Evolutionary conservation across 139 green algal species (phyloP).

Genomic region (Gonium pectorale): DNA sequence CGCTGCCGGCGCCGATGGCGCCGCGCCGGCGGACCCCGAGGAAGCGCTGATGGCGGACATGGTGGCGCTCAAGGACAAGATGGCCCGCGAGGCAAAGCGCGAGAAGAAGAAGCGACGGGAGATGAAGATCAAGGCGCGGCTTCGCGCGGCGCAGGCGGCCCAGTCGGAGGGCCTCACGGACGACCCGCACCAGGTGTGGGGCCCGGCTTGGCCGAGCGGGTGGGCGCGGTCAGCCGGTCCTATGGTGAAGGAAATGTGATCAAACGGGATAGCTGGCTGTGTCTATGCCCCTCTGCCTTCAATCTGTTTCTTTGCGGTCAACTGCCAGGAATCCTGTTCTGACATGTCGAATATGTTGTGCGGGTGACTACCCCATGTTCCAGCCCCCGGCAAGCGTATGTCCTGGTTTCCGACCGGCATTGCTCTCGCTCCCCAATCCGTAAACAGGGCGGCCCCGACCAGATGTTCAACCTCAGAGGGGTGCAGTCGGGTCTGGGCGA

Average conservation of each 20-base stretch:
- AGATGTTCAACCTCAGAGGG: slow-evolving; percentile 60
- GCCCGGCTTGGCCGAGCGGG: no score
- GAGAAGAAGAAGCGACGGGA: slow-evolving; percentile 79
- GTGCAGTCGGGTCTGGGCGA: slow-evolving; percentile 13
- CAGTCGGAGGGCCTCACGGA: slow-evolving; percentile 65
- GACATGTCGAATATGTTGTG: no score
- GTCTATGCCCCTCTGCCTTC: no score
- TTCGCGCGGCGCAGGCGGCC: slow-evolving; percentile 72
- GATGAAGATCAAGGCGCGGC: slow-evolving; percentile 83
- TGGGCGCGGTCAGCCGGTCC: no score
- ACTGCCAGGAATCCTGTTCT: no score
- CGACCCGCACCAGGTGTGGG: slow-evolving; percentile 48
- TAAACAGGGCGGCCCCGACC: slow-evolving; percentile 48
- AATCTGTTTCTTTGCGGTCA: no score
- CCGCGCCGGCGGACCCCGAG: slow-evolving; percentile 70
- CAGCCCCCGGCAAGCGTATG: no score
- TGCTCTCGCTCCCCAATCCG: no score
- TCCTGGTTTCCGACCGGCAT: no score
- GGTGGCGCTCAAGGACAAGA: slow-evolving; percentile 80
- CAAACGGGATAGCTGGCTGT: no score
- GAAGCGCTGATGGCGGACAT: slow-evolving; percentile 90
- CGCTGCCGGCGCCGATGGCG: slow-evolving; percentile 22
- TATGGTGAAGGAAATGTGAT: no score
- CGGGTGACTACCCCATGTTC: no score
- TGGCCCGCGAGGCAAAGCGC: slow-evolving; percentile 61